Evolutionary conservation across 768 basidiomycete genomes (phyloP), one percentile per base, ranked within the genome.

Genomic region (Scleroderma bovista): DNA sequence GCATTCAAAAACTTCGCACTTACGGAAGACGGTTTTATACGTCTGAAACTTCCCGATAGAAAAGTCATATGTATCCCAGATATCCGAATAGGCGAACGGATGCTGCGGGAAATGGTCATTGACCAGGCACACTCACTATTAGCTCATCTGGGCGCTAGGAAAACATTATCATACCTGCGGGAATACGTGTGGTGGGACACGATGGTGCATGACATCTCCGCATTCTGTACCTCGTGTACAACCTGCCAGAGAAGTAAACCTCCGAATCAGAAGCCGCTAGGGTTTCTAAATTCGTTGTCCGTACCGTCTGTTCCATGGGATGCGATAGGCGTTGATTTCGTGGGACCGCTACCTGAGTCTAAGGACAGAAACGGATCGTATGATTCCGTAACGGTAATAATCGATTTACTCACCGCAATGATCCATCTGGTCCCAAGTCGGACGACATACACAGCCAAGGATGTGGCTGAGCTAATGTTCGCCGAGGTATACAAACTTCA

Each of bases 141-240:
- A 2, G 73, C 72, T 0, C 74, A 75, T 43, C 47, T 75, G 0
- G 70, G 74, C 1, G 23, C 54, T 0, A 24, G 9, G 1, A 75
- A 74, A 47, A 75, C 72, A 0, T 15, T 73, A 0, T 32, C 49
- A 1, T 69, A 67, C 29, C 57, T 75, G 0, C 41, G 61, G 4
- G 63, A 71, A 16, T 49, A 69, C 12, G 61, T 72, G 0, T 75
- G 73, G 72, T 74, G 74, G 74, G 66, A 66, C 17, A 48, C 58
- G 0, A 68, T 75, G 47, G 60, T 54, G 0, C 6, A 29, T 0
- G 70, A 75, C 24, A 51, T 65, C 0, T 46, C 58, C 9, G 49
- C 51, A 0, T 73, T 40, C 39, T 73, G 71, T 40, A 29, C 17
- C 0, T 29, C 43, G 56, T 54, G 59, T 56, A 1, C 57, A 58